Conservation (phyloP, 2,329 filamentous ascomycete species). For the Cladophialophora bantiana region DNA sequence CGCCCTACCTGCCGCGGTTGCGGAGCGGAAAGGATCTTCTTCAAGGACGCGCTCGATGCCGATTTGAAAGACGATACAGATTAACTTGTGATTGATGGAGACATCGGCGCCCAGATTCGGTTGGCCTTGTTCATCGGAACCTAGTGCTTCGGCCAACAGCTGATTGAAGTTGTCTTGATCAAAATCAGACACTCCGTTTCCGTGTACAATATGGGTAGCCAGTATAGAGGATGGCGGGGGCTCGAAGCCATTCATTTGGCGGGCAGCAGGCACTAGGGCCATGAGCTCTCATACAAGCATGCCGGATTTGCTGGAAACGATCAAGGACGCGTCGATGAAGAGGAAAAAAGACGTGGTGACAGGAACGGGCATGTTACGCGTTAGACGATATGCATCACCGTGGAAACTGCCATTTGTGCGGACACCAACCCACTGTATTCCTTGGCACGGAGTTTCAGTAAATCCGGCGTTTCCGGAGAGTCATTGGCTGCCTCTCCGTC, state of each 20-base stretch:
- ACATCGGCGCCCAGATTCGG: constrained; percentile 68
- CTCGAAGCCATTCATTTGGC: constrained; percentile 40
- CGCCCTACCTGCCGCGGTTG: constrained; percentile 54
- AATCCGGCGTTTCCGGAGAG: background rate
- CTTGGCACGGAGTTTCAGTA: constrained; percentile 1
- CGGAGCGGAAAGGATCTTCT: constrained; percentile 71
- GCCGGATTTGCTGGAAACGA: background rate
- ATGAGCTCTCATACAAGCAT: constrained; percentile 19
- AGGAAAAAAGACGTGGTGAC: constrained; percentile 1
- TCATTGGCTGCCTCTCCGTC: too few relatives aligned
- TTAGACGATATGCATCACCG: constrained; percentile 3
- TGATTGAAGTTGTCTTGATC: constrained; percentile 77
- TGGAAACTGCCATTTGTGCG: background rate
- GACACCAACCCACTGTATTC: background rate
- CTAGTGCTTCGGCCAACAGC: constrained; percentile 70
- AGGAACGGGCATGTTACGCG: constrained; percentile 12
- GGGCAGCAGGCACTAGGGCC: constrained; percentile 31
- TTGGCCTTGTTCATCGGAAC: constrained; percentile 53
- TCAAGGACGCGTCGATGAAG: constrained; percentile 19
- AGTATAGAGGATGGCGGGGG: constrained; percentile 76
- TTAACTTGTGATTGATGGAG: constrained; percentile 81
- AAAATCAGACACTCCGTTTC: constrained; percentile 67
- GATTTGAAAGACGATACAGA: constrained; percentile 79
- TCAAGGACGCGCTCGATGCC: constrained; percentile 68
- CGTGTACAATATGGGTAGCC: constrained; percentile 81